Evolutionary conservation across 202 grass and related monocot species (phyloP), one percentile per base, ranked within the genome.

Genomic region (Musa balbisiana): DNA sequence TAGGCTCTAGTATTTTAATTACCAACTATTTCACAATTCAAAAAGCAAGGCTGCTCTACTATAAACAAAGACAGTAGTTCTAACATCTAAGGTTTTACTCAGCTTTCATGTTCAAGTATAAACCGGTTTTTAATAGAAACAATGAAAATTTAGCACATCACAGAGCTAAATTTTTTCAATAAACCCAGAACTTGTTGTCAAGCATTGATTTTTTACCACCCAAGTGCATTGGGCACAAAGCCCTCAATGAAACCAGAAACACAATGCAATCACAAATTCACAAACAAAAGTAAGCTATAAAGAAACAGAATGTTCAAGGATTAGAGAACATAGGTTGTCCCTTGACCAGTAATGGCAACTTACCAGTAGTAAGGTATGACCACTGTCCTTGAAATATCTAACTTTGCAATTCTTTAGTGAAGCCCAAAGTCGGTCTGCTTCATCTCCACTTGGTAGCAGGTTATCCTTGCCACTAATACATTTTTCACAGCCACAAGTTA

Each of bases 351-450:
- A 78, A 69, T 55, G 11, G 11, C 27, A 9, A 69, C 76, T 24
- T 83, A 97, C 93, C 86, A 97, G 80, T 56, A 97, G 85, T 75
- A 97, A 78, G 20, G 90, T 91, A 67, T 97, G 93, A 16, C 93
- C 93, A 67, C 92, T 97, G 26, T 93, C 93, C 74, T 93, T 97
- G 74, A 91, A 97, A 77, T 93, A 89, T 83, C 88, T 83, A 80
- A 93, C 93, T 78, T 68, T 91, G 82, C 82, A 93, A 77, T 89
- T 93, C 79, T 97, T 97, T 55, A 97, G 55, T 69, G 81, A 43
- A 82, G 86, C 80, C 83, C 87, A 91, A 55, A 97, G 88, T 64
- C 83, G 81, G 84, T 93, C 88, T 10, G 86, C 93, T 82, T 97
- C 93, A 24, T 90, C 86, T 79, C 84, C 88, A 52, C 90, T 97